These are phyloP conservation scores for Colletotrichum eremochloae DNA, from an alignment of 2,329 filamentous ascomycete species.

Conservation along the genomic window DNA sequence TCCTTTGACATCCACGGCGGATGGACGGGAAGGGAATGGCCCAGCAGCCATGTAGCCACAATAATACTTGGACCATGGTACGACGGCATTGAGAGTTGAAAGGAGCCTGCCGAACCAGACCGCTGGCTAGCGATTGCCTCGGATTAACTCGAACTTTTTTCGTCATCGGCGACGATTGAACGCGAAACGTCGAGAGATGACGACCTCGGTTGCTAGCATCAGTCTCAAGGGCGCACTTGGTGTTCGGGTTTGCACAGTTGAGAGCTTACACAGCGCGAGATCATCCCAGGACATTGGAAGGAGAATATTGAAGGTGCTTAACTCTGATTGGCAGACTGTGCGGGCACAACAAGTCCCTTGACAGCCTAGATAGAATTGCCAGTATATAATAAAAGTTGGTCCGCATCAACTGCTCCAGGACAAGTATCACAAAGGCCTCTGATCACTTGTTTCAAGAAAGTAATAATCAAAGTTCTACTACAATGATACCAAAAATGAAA, in stretches of 20 bases:
- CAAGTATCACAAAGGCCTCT: not conserved
- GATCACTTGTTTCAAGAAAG: not conserved
- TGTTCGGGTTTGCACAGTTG: not conserved
- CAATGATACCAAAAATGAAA: not conserved
- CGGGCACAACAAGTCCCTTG: not conserved
- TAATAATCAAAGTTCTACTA: not conserved
- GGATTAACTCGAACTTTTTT: not conserved
- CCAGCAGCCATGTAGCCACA: not conserved
- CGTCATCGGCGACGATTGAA: not conserved
- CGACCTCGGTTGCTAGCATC: not conserved
- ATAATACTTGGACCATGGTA: not conserved
- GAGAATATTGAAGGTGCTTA: not conserved
- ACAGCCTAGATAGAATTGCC: not conserved
- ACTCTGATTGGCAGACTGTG: not conserved
- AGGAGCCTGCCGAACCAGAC: not conserved
- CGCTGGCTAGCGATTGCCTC: not conserved
- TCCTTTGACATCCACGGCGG: constrained; percentile 3
- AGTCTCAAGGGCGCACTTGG: not conserved
- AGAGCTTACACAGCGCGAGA: not conserved
- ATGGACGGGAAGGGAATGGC: not conserved
- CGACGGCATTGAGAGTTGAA: not conserved
- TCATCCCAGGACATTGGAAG: not conserved
- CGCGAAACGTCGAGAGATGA: not conserved
- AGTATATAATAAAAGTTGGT: not conserved
- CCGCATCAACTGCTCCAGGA: not conserved